Evolutionary conservation across 108 stramenopile genomes (phyloP).

Genomic region (Nitzschia sp.): DNA sequence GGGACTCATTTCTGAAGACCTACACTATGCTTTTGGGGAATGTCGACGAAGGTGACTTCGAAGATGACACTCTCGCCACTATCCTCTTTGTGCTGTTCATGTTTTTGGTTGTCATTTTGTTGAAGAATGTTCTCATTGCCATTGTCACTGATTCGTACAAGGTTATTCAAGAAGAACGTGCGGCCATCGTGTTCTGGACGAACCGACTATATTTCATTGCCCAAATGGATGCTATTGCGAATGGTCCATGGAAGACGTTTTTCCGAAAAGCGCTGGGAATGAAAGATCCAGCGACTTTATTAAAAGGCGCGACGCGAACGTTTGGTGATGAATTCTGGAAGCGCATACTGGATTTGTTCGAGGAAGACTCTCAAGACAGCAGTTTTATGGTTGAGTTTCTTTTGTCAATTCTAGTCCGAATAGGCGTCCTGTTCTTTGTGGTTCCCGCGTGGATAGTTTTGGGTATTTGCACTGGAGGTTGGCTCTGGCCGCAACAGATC

Average conservation of each 20-base stretch:
- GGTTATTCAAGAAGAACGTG: conserved; percentile 77
- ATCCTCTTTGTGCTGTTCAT: conserved; percentile 63
- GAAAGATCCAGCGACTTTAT: neutral
- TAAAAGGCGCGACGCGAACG: neutral
- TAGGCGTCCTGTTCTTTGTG: conserved; percentile 46
- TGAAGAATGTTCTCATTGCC: conserved; percentile 68
- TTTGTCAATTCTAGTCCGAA: conserved; percentile 35
- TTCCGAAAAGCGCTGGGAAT: conserved; percentile 25
- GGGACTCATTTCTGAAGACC: conserved; percentile 55
- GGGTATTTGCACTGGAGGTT: conserved; percentile 64
- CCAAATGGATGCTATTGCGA: conserved; percentile 72
- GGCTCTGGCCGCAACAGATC: conserved; percentile 84
- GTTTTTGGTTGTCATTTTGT: conserved; percentile 70
- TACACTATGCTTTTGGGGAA: conserved; percentile 79
- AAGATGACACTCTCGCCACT: conserved; percentile 28
- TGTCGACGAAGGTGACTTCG: conserved; percentile 47
- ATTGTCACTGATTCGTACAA: conserved; percentile 72
- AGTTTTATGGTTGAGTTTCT: conserved; percentile 46
- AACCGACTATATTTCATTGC: conserved; percentile 79
- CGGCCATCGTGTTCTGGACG: conserved; percentile 84
- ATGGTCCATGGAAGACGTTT: conserved; percentile 46
- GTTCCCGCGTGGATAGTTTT: conserved; percentile 64
- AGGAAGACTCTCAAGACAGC: conserved; percentile 53
- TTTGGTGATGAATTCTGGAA: conserved; percentile 58
- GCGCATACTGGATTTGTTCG: conserved; percentile 52